Evolutionary conservation across 495 filamentous ascomycete genomes (phyloP).

Genomic region (Penicillium bialowiezense): DNA sequence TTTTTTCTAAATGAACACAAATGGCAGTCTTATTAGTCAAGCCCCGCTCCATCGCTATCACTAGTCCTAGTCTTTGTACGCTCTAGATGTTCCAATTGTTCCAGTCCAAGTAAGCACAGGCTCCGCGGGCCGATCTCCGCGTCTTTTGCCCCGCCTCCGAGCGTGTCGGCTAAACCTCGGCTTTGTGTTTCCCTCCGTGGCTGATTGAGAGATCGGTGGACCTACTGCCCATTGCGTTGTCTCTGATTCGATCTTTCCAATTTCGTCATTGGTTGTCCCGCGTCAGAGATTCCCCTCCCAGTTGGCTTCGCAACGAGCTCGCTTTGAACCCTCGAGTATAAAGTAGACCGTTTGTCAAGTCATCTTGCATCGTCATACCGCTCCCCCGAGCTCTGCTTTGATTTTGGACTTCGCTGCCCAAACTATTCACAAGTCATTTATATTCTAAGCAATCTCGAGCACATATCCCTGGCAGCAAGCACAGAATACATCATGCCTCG

Average conservation of each 20-base stretch:
- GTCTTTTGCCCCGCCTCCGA: not conserved
- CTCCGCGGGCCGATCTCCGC: constrained; percentile 21
- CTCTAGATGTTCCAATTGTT: no score
- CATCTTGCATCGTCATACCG: not conserved
- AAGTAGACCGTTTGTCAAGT: not conserved
- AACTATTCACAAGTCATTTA: no score
- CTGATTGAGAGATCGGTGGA: constrained; percentile 11
- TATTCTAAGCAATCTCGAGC: no score
- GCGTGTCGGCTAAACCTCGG: constrained; percentile 26
- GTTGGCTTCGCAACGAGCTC: no score
- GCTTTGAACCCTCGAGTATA: no score
- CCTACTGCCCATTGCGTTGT: not conserved
- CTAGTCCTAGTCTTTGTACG: no score
- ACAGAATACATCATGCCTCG: constrained; percentile 44
- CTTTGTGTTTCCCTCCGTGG: constrained; percentile 13
- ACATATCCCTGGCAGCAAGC: not conserved
- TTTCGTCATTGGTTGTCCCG: not conserved
- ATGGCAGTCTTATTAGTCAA: not conserved
- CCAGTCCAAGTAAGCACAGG: constrained; percentile 1
- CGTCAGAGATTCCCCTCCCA: no score
- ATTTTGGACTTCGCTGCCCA: not conserved
- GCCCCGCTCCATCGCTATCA: no score
- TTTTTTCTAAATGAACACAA: constrained; percentile 9
- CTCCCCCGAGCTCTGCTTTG: no score
- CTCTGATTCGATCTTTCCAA: not conserved